Evolutionary conservation across 352 stramenopile species (phyloP), one percentile per base, ranked within the genome.

Genomic region (Pythium vanterpoolii): DNA sequence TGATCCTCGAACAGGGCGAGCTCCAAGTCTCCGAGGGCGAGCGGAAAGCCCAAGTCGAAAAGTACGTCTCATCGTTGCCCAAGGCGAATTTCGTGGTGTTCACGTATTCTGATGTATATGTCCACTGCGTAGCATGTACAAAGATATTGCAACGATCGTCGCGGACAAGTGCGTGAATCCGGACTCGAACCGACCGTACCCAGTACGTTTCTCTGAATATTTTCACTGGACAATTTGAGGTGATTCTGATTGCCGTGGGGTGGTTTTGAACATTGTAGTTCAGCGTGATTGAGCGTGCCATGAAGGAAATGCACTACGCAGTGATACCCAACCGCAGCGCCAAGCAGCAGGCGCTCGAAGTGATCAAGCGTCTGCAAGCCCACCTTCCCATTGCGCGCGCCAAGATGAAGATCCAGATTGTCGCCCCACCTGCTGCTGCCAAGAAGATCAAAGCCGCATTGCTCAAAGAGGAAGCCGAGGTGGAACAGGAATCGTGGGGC

Each of bases 11-110:
- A n/a, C 94, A 98, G 61, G 97, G 97, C 33, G 81, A 97, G 51
- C 74, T 99, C n/a, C 96, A 99, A 73, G 90, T 99, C 9, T 98
- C 92, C 4, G 96, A 99, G 64, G 91, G 95, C 47, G 97, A 99
- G 69, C 86, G 97, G 58, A 89, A 90, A 36, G 87, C 96, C 16
- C 80, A 97, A 46, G 74, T 96, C 4, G 90, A 98, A 72, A 94
- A 91, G 85, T 95, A 60, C 53, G 66, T 62, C 8, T 31, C 30
- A 23, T 34, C 36, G 23, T 19, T 21, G 14, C 13, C 18, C 19
- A 9, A 7, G 34, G 34, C 14, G 34, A 42, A 18, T 1, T n/a
- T n/a, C n/a, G n/a, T n/a, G n/a, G n/a, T n/a, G n/a, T n/a, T n/a
- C n/a, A n/a, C n/a, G n/a, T n/a, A n/a, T n/a, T n/a, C 34, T 19